Base-by-base conservation (phyloP, 192 early-diverging fungal genomes). In the Backusella circina region DNA sequence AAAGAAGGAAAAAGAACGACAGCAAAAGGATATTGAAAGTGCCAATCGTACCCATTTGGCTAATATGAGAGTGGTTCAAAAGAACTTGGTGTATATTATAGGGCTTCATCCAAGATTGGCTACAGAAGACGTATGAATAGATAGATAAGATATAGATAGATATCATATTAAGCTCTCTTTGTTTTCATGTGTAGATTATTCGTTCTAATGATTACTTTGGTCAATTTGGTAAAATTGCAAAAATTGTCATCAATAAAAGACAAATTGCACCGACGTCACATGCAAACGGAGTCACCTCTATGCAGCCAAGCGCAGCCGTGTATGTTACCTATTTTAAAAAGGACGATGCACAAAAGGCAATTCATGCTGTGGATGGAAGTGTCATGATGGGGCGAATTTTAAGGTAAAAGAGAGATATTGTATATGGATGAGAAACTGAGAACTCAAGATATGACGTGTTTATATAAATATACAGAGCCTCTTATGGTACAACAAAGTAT, bases 401-500 rank as follows among this genome's bases (percentile, higher is more conserved):
- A 35, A 89, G 95, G 89, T 93, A 80, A 70, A 65, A 15, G 21
- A 6, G 28, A 41, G 15, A 21, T n/a, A n/a, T n/a, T n/a, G n/a
- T n/a, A n/a, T n/a, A n/a, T n/a, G n/a, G n/a, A n/a, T n/a, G n/a
- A n/a, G n/a, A n/a, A n/a, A n/a, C n/a, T n/a, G n/a, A n/a, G n/a
- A n/a, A n/a, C n/a, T n/a, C n/a, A n/a, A n/a, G n/a, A n/a, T n/a
- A n/a, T n/a, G n/a, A n/a, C n/a, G n/a, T n/a, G n/a, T 16, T n/a
- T 70, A 32, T 70, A 38, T 38, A 18, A 13, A 30, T 61, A 4
- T 5, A 8, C 54, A 94, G 94, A 51, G 98, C 96, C 4, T 96
- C 96, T 1, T 97, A 94, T 86, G 98, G 98, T 28, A 96, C 97
- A 3, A 99, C 98, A 64, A 98, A 98, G 79, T 99, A 99, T 84